phyloP scores from a whole-genome alignment of 345 rosid genomes.

The Eucalyptus tenuipes region DNA sequence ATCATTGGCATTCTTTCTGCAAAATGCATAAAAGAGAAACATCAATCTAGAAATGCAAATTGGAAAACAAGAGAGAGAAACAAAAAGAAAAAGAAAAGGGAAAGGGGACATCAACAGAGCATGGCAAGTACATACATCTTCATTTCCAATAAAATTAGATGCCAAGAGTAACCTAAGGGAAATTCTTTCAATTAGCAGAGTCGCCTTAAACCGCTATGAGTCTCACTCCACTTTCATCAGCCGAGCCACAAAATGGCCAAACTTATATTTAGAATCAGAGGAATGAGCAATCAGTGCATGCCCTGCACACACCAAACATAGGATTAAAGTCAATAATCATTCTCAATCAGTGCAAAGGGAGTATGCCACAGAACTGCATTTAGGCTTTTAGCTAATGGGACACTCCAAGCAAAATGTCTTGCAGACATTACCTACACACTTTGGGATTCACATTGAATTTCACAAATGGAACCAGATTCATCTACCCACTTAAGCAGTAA shows the following conservation, averaged over 20 bases:
- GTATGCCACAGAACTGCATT: background rate
- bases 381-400: background rate
- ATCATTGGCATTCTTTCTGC: conserved; percentile 63
- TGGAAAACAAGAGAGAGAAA: background rate
- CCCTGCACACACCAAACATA: background rate
- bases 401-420: background rate
- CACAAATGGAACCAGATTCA: background rate
- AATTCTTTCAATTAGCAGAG: background rate
- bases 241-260: background rate
- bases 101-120: background rate
- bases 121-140: background rate
- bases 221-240: background rate
- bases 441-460: background rate
- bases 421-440: background rate
- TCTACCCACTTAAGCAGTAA: background rate
- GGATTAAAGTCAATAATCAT: background rate
- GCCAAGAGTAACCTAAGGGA: background rate
- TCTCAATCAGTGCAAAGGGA: background rate
- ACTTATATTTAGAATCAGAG: background rate
- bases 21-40: background rate
- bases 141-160: background rate
- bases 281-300: background rate
- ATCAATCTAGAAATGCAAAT: background rate
- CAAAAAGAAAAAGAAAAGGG: no score
- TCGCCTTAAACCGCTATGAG: background rate